phyloP scores from a whole-genome alignment of 2,329 filamentous ascomycete species.

The Moelleriella libera region DNA sequence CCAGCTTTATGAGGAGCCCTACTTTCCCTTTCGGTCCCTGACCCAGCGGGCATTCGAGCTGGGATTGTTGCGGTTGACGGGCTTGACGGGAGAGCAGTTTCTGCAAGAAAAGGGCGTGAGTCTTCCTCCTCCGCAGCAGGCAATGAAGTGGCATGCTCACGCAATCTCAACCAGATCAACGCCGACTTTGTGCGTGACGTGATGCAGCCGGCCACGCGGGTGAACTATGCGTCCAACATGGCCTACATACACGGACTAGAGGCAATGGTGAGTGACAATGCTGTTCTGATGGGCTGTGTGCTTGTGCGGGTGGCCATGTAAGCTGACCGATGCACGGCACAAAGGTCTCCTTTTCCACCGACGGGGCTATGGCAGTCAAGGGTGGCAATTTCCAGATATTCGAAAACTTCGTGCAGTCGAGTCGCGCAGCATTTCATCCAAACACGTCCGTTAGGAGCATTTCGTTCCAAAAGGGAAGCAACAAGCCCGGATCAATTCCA shows the following conservation, averaged over 20 bases:
- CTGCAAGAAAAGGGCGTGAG: slow-evolving; percentile 45
- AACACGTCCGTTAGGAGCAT: slow-evolving; percentile 57
- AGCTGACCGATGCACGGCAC: not conserved
- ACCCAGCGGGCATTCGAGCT: slow-evolving; percentile 53
- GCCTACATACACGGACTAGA: slow-evolving; percentile 78
- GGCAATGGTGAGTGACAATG: slow-evolving; percentile 46
- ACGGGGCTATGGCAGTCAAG: slow-evolving; percentile 63
- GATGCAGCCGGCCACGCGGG: slow-evolving; percentile 78
- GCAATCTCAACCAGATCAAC: slow-evolving; percentile 32
- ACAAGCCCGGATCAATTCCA: slow-evolving; percentile 20
- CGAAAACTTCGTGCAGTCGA: slow-evolving; percentile 56
- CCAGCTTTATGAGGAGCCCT: slow-evolving; percentile 63
- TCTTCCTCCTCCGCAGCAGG: not conserved
- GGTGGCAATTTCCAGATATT: slow-evolving; percentile 97
- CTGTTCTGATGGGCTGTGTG: not conserved
- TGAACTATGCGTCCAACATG: slow-evolving; percentile 90
- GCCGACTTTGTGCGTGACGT: slow-evolving; percentile 62
- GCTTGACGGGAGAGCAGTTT: slow-evolving; percentile 59
- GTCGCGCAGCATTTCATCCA: slow-evolving; percentile 44
- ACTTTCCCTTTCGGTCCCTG: slow-evolving; percentile 74
- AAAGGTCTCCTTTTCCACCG: slow-evolving; percentile 71
- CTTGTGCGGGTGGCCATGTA: not conserved
- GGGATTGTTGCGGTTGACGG: slow-evolving; percentile 51
- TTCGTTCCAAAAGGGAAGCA: slow-evolving; percentile 28
- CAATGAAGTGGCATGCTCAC: not conserved